phyloP scores from a whole-genome alignment of 495 filamentous ascomycete genomes.

The Podospora sp. region DNA sequence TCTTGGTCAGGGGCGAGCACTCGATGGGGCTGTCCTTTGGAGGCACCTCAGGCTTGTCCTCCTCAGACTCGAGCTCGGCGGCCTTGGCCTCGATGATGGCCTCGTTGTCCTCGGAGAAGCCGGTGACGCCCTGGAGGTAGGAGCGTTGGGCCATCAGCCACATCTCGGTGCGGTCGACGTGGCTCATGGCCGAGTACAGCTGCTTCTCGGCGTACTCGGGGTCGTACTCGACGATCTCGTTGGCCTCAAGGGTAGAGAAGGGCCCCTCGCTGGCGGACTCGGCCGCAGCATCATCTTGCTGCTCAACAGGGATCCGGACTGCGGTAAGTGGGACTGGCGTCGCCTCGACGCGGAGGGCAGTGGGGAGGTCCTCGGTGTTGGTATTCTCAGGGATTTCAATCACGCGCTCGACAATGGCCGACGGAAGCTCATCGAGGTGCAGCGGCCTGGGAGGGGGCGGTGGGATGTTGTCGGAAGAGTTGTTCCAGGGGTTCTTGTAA shows the following conservation, averaged over 20 bases:
- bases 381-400: conserved; percentile 59
- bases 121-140: conserved; percentile 74
- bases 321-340: conserved; percentile 40
- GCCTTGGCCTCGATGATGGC: conserved; percentile 24
- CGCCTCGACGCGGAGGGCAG: conserved; percentile 52
- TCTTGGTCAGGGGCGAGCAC: conserved; percentile 34
- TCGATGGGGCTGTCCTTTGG: conserved; percentile 35
- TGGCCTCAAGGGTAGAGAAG: conserved; percentile 44
- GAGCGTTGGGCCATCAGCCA: conserved; percentile 81
- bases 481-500: conserved; percentile 75
- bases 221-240: conserved; percentile 67
- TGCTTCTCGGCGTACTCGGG: conserved; percentile 69
- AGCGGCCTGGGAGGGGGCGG: conserved; percentile 40
- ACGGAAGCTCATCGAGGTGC: conserved; percentile 36
- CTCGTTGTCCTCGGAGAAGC: conserved; percentile 42
- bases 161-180: conserved; percentile 75
- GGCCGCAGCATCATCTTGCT: conserved; percentile 34
- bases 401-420: conserved; percentile 65
- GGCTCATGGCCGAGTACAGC: conserved; percentile 61
- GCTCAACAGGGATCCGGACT: conserved; percentile 26
- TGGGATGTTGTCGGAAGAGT: conserved; percentile 28
- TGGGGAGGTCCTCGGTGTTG: conserved; percentile 63
- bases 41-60: conserved; percentile 30
- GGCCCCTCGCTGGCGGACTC: conserved; percentile 39
- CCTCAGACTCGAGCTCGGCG: conserved; percentile 29